phyloP scores from a whole-genome alignment of 306 rosid species.

The Cicer cuneatum region DNA sequence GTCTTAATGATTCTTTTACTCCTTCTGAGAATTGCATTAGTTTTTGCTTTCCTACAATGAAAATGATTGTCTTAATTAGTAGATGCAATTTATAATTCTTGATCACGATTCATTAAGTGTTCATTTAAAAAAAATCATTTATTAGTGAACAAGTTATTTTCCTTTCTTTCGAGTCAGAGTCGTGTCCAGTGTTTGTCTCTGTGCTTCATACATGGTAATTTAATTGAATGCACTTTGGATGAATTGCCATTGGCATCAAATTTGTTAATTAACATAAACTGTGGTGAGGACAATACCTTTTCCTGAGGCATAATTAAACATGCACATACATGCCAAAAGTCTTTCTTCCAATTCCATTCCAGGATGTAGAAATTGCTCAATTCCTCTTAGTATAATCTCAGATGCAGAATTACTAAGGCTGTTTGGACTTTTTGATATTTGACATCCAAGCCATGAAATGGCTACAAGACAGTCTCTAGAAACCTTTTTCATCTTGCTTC shows the following conservation, averaged over 20 bases:
- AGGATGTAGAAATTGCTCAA: slow-evolving; percentile 76
- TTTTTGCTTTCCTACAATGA: slow-evolving; percentile 70
- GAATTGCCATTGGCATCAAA: not conserved
- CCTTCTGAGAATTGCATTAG: slow-evolving; percentile 81
- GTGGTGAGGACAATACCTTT: slow-evolving; percentile 58
- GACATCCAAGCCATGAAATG: slow-evolving; percentile 85
- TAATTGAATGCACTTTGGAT: slow-evolving; percentile 14
- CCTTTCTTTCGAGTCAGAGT: too few relatives aligned
- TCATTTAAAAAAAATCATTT: not conserved
- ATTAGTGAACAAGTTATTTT: slow-evolving; percentile 13
- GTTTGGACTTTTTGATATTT: slow-evolving; percentile 63
- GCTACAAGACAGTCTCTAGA: slow-evolving; percentile 69
- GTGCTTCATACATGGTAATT: not conserved
- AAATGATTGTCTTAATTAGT: slow-evolving; percentile 23
- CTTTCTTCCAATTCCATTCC: slow-evolving; percentile 79
- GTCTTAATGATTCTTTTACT: slow-evolving; percentile 73
- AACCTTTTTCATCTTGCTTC: slow-evolving; percentile 62
- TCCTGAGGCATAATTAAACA: slow-evolving; percentile 76
- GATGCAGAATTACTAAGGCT: slow-evolving; percentile 62
- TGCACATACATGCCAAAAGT: slow-evolving; percentile 78
- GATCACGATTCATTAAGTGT: slow-evolving; percentile 17
- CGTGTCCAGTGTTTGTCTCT: too few relatives aligned
- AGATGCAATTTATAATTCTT: slow-evolving; percentile 24
- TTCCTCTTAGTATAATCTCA: slow-evolving; percentile 67
- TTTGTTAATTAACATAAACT: slow-evolving; percentile 14